Percentiles rank a stretch among this genome's conserved stretches.
These are phyloP conservation scores for Paraconiothyrium sp. DNA, from an alignment of 2,329 filamentous ascomycete species.

Conservation along the genomic window DNA sequence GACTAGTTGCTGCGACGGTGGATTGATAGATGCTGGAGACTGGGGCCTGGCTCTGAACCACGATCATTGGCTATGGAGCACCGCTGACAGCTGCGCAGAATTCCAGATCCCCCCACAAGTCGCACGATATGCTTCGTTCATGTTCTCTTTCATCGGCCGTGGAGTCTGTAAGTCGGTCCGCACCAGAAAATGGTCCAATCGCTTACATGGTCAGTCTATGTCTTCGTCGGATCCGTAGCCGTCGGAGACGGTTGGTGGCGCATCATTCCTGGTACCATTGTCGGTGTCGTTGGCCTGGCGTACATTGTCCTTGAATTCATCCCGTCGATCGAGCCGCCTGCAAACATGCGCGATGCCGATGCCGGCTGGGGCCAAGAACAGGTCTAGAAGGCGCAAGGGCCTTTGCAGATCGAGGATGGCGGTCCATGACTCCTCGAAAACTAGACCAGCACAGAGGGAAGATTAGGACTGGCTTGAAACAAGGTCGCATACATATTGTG, in stretches of 20 bases:
- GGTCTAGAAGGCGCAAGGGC: slow-evolving; percentile 49
- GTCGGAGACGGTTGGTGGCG: slow-evolving; percentile 73
- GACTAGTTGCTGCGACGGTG: background rate
- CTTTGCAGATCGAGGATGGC: slow-evolving; percentile 34
- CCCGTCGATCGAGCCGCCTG: slow-evolving; percentile 62
- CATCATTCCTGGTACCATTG: slow-evolving; percentile 78
- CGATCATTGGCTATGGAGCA: background rate
- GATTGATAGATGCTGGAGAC: background rate
- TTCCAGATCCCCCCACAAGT: slow-evolving; percentile 95
- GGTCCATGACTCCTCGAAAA: slow-evolving; percentile 34
- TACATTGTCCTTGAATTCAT: slow-evolving; percentile 69
- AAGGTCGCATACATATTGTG: slow-evolving; percentile 25
- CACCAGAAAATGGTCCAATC: background rate
- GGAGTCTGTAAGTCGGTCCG: slow-evolving; percentile 78
- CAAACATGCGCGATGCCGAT: slow-evolving; percentile 64
- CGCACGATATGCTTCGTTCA: slow-evolving; percentile 93
- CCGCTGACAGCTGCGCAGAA: slow-evolving; percentile 60
- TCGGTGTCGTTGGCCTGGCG: slow-evolving; percentile 79
- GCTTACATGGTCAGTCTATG: slow-evolving; percentile 75
- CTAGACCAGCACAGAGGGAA: background rate
- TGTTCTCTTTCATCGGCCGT: slow-evolving; percentile 96
- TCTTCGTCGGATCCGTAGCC: slow-evolving; percentile 90
- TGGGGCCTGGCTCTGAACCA: background rate
- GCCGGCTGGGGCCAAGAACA: slow-evolving; percentile 64
- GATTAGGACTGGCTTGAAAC: slow-evolving; percentile 20